Evolutionary conservation across 352 stramenopile genomes (phyloP), one percentile per base, ranked within the genome.

Genomic region (Phytophthora sp.): DNA sequence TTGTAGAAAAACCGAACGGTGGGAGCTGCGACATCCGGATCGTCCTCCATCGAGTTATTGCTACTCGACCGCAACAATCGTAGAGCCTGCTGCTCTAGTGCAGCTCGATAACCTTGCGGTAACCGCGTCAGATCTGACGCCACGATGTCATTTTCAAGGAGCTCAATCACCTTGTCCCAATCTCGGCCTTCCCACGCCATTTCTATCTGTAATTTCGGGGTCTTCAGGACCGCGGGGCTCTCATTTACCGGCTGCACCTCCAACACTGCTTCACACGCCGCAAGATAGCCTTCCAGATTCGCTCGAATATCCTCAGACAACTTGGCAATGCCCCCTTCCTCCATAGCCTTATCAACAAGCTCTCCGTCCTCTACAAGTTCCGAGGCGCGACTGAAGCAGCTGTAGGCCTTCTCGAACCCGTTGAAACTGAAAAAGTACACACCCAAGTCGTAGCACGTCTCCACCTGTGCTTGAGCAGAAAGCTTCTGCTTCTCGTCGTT

Each of bases 361-460:
- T 64, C 66, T 35, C n/a, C 56, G 36, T 86, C 70, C 18, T 90
- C 77, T 5, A 77, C 23, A n/a, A 93, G 64, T 57, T 91, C 80
- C 7, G 44, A 73, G 0, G 85, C 85, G 33, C 77, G 79, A 44
- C 76, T 88, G 47, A 93, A 91, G 64, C 79, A 91, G 54, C 82
- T 82, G 53, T 91, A 90, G 6, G 85, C 85, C 42, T 89, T 90
- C 45, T 90, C 83, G 41, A 86, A 91, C 2, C 77, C 77, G 29
- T 77, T 82, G 46, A 93, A 91, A 69, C 72, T 89, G 68, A 93
- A 93, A 53, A 88, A 93, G 36, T 91, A 93, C 26, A 84, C 50
- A 0, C 78, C 83, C 1, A 93, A 67, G 53, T 93, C 85, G 52
- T 78, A 84, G 63, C 81, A 90, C 9, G 84, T 82, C 11, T 91